Evolutionary conservation across 257 asterid species (phyloP), one percentile per base, ranked within the genome.

Genomic region (Forsythia suspensa): DNA sequence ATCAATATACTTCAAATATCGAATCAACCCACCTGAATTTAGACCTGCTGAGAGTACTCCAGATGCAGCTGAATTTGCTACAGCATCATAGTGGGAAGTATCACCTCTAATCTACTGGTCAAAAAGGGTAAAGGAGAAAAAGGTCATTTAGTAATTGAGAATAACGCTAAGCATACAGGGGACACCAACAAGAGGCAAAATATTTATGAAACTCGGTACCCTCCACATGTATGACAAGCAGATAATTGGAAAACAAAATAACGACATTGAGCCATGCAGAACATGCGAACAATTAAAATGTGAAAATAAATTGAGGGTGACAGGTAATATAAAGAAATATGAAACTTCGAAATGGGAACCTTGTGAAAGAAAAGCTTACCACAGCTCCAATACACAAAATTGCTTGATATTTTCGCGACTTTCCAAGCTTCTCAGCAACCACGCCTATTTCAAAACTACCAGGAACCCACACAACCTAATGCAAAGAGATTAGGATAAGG

Each of bases 391-490:
- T 93, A 52, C 99, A 95, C 86, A 95, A 55, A 12, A 95, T 79
- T 48, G 97, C 93, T 21, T 95, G 94, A 75, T 93, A 95, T 80
- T 93, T 93, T 75, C 71, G 57, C 4, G 96, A 92, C 82, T 90
- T 92, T 73, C 97, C 99, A 74, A 95, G 97, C 81, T 87, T 91
- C 88, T 90, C 92, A 12, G 97, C 97, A 55, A 86, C 92, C 34
- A 95, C 63, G 46, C 97, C 94, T 42, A 95, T 91, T 84, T 95
- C 98, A 83, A 91, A 95, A 86, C 95, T 81, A 77, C 99, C 98
- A 52, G 99, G 98, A 80, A 95, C 99, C 98, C 98, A 93, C 3
- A 92, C 94, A 81, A 95, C 99, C 97, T 93, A 80, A 59, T 38
- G 73, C 71, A 71, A 24, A 70, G 81, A 55, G 55, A 81, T 20